phyloP scores from a whole-genome alignment of 1,139 yeast genomes.

The Scheffersomyces quercinus region DNA sequence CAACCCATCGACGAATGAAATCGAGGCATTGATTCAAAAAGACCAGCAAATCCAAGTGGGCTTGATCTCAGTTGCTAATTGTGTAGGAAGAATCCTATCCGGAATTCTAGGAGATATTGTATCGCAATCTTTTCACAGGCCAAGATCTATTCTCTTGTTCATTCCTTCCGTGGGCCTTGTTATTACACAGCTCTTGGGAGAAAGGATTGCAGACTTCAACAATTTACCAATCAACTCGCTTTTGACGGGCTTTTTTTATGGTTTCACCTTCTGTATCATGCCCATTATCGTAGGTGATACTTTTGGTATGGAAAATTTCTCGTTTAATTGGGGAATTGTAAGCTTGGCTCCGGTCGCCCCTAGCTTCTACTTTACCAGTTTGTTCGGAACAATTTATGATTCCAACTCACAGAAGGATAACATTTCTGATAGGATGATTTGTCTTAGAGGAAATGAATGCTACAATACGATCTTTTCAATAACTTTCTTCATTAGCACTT shows the following conservation, averaged over 20 bases:
- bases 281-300: constrained; percentile 60
- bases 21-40: constrained; percentile 38
- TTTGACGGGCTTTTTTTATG: constrained; percentile 56
- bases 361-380: constrained; percentile 47
- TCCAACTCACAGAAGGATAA: constrained; percentile 25
- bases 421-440: constrained; percentile 15
- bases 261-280: constrained; percentile 56
- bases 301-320: constrained; percentile 56
- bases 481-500: constrained; percentile 31
- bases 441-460: constrained; percentile 44
- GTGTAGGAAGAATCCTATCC: constrained; percentile 51
- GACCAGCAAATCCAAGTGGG: constrained; percentile 62
- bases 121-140: constrained; percentile 39
- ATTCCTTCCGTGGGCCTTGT: constrained; percentile 46
- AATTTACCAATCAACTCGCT: constrained; percentile 41
- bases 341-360: constrained; percentile 56
- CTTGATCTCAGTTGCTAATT: constrained; percentile 53
- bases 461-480: constrained; percentile 42
- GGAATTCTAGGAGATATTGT: constrained; percentile 56
- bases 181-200: constrained; percentile 45
- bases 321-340: constrained; percentile 60
- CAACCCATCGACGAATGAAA: constrained; percentile 10
- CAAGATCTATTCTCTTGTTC: constrained; percentile 48
- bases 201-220: constrained; percentile 24
- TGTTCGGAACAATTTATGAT: constrained; percentile 57